A percentile compares a stretch with the other conserved stretches of the same genome.
Conservation (phyloP, 1,284 basidiomycete genomes). For the Ceratorhiza oryzae-sativae region DNA sequence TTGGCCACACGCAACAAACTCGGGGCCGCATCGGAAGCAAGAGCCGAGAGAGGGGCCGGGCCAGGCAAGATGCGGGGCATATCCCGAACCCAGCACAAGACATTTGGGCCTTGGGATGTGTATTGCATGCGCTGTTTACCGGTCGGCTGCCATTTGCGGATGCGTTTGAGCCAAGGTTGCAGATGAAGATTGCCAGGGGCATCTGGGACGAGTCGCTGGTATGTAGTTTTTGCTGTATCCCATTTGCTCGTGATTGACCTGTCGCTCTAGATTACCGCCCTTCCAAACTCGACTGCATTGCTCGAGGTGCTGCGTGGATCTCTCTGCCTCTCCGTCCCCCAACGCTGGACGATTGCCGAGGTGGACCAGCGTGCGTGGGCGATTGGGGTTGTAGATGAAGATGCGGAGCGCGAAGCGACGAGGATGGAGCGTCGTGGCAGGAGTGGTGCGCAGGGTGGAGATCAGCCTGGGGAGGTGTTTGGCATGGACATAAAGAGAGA, state of each 20-base stretch:
- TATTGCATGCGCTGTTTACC: slow-evolving; percentile 82
- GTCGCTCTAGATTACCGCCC: slow-evolving; percentile 56
- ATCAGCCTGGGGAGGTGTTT: slow-evolving; percentile 6
- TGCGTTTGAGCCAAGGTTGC: slow-evolving; percentile 85
- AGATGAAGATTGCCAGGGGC: slow-evolving; percentile 90
- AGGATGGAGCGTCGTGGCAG: slow-evolving; percentile 2
- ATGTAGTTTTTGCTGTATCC: neutral
- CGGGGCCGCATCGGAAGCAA: slow-evolving; percentile 16
- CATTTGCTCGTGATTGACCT: neutral
- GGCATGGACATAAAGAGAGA: slow-evolving; percentile 9
- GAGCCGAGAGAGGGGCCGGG: slow-evolving; percentile 28
- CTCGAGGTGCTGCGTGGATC: slow-evolving; percentile 80
- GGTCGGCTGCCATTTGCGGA: slow-evolving; percentile 85
- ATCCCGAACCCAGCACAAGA: slow-evolving; percentile 76
- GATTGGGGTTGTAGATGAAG: slow-evolving; percentile 68
- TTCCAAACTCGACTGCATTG: slow-evolving; percentile 66
- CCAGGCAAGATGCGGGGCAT: slow-evolving; percentile 42
- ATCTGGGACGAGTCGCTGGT: slow-evolving; percentile 52
- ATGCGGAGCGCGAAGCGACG: slow-evolving; percentile 38
- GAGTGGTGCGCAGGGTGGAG: neutral
- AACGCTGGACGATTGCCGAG: slow-evolving; percentile 76
- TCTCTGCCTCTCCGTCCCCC: slow-evolving; percentile 63
- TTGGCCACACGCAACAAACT: slow-evolving; percentile 48
- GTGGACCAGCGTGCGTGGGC: slow-evolving; percentile 82
- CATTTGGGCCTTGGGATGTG: slow-evolving; percentile 90